These are phyloP conservation scores for Leishmania lainsoni DNA, from an alignment of 208 protist species.

Conservation along the genomic window DNA sequence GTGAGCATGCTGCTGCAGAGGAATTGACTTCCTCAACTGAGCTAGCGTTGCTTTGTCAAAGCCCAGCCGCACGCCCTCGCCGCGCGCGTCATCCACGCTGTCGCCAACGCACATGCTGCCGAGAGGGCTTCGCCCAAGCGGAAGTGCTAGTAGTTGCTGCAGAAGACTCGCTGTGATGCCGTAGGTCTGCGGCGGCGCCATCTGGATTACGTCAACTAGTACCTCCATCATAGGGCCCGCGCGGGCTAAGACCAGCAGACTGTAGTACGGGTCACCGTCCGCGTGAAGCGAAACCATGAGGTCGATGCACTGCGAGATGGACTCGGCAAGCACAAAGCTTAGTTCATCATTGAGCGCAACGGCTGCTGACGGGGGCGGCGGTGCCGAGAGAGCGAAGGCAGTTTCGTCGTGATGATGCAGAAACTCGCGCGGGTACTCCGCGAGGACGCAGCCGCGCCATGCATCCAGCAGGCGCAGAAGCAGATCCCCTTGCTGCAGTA, in stretches of 20 bases:
- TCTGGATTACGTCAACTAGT: slow-evolving; percentile 55
- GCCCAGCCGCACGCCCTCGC: not conserved
- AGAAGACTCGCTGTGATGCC: slow-evolving; percentile 55
- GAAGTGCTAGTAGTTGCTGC: slow-evolving; percentile 51
- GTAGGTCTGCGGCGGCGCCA: slow-evolving; percentile 58
- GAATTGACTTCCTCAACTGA: slow-evolving; percentile 27
- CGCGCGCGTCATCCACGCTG: not conserved
- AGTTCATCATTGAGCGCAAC: slow-evolving; percentile 60
- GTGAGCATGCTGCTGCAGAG: slow-evolving; percentile 49
- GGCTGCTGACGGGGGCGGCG: slow-evolving; percentile 2
- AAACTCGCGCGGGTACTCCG: slow-evolving; percentile 14
- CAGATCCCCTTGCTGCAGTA: slow-evolving; percentile 79
- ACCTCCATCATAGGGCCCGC: slow-evolving; percentile 55
- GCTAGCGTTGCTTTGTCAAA: slow-evolving; percentile 16
- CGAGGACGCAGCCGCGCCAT: slow-evolving; percentile 53
- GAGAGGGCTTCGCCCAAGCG: slow-evolving; percentile 46
- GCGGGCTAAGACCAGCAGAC: slow-evolving; percentile 64
- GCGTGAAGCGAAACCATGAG: slow-evolving; percentile 70
- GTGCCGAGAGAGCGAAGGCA: not conserved
- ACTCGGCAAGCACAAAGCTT: slow-evolving; percentile 58
- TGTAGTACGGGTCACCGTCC: slow-evolving; percentile 75
- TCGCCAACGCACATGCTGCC: not conserved
- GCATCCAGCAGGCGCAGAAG: slow-evolving; percentile 58
- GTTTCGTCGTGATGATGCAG: not conserved
- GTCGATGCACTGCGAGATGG: slow-evolving; percentile 68